Percentiles rank a stretch among this genome's conserved stretches.
phyloP scores from a whole-genome alignment of 176 grass and related monocot species.

The Thalia dealbata region DNA sequence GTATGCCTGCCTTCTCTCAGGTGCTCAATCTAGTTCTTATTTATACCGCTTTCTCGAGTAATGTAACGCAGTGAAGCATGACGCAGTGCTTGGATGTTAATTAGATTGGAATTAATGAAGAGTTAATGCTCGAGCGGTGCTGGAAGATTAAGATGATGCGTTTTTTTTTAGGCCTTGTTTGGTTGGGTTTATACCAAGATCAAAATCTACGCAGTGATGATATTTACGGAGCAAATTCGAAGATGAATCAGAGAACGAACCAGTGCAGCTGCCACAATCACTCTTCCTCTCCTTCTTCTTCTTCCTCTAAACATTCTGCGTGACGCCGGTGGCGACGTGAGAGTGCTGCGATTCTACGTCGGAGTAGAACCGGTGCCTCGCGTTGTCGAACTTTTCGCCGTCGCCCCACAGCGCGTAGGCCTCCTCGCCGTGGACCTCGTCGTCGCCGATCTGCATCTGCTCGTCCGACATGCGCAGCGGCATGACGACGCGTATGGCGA shows the following conservation, averaged over 20 bases:
- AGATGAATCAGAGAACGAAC: too few species aligned
- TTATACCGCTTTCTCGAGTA: background rate
- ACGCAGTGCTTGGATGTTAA: too few species aligned
- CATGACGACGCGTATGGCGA: background rate
- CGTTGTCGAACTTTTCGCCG: slow-evolving; percentile 45
- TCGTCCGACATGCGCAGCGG: slow-evolving; percentile 15
- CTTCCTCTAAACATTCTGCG: background rate
- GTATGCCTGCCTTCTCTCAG: too few species aligned
- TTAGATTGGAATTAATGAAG: too few species aligned
- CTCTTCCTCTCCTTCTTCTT: too few species aligned
- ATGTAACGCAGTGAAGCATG: background rate
- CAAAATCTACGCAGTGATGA: too few species aligned
- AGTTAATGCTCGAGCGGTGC: too few species aligned
- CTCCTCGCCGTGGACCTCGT: slow-evolving; percentile 88
- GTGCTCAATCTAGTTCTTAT: background rate
- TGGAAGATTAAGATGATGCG: too few species aligned
- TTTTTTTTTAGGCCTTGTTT: too few species aligned
- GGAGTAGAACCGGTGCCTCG: background rate
- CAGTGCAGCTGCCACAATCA: too few species aligned
- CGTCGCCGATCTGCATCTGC: slow-evolving; percentile 51
- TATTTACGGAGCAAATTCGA: too few species aligned
- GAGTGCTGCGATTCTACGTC: background rate
- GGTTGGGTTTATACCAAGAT: too few species aligned
- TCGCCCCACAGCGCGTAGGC: slow-evolving; percentile 94
- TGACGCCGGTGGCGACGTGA: background rate